Evolutionary conservation across 1,139 yeast species (phyloP).

Genomic region (Blastobotrys malaysiensis): DNA sequence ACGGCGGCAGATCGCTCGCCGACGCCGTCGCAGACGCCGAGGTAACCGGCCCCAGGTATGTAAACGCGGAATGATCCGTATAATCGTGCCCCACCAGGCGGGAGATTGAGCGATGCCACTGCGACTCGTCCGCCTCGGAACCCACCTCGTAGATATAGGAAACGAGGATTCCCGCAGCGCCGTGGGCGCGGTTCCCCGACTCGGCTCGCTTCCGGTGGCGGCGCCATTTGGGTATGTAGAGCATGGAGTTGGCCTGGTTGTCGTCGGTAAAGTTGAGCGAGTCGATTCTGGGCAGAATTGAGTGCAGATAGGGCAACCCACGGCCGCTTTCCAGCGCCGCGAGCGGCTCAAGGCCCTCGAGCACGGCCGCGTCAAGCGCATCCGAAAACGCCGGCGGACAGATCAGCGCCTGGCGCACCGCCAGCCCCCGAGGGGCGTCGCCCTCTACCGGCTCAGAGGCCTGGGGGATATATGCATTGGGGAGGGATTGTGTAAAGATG

Average conservation of each 20-base stretch:
- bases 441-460: slow-evolving; percentile 9
- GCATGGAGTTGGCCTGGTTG: not conserved
- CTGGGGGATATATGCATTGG: slow-evolving; percentile 10
- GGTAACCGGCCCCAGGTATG: slow-evolving; percentile 3
- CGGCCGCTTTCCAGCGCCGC: slow-evolving; percentile 2
- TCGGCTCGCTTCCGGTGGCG: slow-evolving; percentile 3
- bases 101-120: slow-evolving; percentile 9
- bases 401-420: slow-evolving; percentile 35
- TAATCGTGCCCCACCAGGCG: not conserved
- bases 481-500: slow-evolving; percentile 22
- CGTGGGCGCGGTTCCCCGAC: slow-evolving; percentile 4
- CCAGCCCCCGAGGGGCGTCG: too few species aligned
- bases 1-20: slow-evolving; percentile 5
- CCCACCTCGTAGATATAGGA: slow-evolving; percentile 19
- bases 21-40: too few species aligned
- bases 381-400: slow-evolving; percentile 25
- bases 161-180: slow-evolving; percentile 17
- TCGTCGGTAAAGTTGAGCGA: not conserved
- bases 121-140: slow-evolving; percentile 12
- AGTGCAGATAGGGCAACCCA: slow-evolving; percentile 1
- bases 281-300: not conserved
- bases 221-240: not conserved
- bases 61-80: slow-evolving; percentile 1
- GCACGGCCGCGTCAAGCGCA: slow-evolving; percentile 19
- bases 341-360: slow-evolving; percentile 12